Percentiles rank a stretch among this genome's conserved stretches.
phyloP scores from a whole-genome alignment of 805 yeast species.

The Cyberlindnera euphorbiiphila region DNA sequence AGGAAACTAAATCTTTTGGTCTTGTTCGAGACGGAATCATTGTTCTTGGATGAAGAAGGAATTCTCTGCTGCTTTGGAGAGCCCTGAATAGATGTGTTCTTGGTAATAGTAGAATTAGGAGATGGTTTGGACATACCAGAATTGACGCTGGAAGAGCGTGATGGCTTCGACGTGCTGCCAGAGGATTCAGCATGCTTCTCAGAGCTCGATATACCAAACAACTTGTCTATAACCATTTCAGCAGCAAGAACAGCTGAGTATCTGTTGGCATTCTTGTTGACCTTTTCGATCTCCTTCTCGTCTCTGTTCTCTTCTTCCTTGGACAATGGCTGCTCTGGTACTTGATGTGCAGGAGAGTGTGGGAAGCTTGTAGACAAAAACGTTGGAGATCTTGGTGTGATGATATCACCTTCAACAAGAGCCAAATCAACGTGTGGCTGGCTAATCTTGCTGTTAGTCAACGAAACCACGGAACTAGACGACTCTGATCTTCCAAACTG shows the following conservation, averaged over 20 bases:
- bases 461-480: conserved; percentile 36
- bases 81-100: conserved; percentile 13
- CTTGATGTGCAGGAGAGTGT: conserved; percentile 11
- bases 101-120: conserved; percentile 15
- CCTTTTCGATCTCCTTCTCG: conserved; percentile 10
- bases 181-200: conserved; percentile 7
- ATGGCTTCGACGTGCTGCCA: conserved; percentile 10
- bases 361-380: conserved; percentile 11
- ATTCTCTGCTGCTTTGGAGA: conserved; percentile 13
- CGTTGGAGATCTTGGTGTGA: conserved; percentile 30
- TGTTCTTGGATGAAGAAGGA: conserved; percentile 11
- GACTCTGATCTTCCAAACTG: conserved; percentile 37
- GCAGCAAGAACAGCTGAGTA: conserved; percentile 30
- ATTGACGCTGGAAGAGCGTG: conserved; percentile 15
- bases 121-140: conserved; percentile 19
- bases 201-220: conserved; percentile 21
- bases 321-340: conserved; percentile 4
- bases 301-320: conserved; percentile 2
- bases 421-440: conserved; percentile 34
- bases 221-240: conserved; percentile 27
- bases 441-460: conserved; percentile 30
- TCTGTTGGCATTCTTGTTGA: conserved; percentile 24
- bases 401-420: conserved; percentile 35
- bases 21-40: conserved; percentile 16
- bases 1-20: conserved; percentile 40